Evolutionary conservation across 192 early-diverging fungal species (phyloP).

Genomic region (Fimicolochytrium jonesii): DNA sequence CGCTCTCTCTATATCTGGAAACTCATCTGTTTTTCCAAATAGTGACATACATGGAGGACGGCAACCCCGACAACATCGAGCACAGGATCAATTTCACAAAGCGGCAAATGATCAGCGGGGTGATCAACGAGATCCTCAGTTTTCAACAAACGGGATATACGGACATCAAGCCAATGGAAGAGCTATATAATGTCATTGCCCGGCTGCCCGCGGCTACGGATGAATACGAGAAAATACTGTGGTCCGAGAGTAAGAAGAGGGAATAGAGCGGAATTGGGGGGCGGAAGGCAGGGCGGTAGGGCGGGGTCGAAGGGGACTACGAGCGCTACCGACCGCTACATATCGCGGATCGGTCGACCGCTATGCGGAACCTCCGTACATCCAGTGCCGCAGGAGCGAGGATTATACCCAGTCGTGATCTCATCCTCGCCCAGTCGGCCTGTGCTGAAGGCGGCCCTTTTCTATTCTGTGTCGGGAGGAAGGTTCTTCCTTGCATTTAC

Average conservation of each 20-base stretch:
- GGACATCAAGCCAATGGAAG: conserved; percentile 20
- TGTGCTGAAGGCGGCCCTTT: too few relatives aligned
- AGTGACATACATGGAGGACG: conserved; percentile 46
- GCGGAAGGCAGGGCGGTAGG: too few relatives aligned
- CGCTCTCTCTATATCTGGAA: too few relatives aligned
- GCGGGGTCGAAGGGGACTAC: too few relatives aligned
- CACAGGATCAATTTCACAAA: conserved; percentile 38
- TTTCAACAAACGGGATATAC: conserved; percentile 25
- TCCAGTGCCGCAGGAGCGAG: not conserved
- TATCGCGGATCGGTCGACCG: too few relatives aligned
- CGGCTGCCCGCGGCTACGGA: conserved; percentile 26
- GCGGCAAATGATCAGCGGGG: conserved; percentile 25
- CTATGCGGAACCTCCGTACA: too few relatives aligned
- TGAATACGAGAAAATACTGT: conserved; percentile 33
- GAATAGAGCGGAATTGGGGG: conserved; percentile 25
- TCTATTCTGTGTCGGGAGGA: too few relatives aligned
- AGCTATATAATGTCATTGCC: conserved; percentile 11
- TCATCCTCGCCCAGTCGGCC: too few relatives aligned
- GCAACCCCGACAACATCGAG: conserved; percentile 32
- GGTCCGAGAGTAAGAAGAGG: conserved; percentile 26
- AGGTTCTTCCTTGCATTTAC: too few relatives aligned
- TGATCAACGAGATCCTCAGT: conserved; percentile 32
- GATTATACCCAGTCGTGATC: not conserved
- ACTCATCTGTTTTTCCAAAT: too few relatives aligned
- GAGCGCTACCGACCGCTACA: too few relatives aligned